Percentiles rank a stretch among this genome's conserved stretches.
Evolutionary conservation across 495 filamentous ascomycete genomes (phyloP).

Genomic region (Daldinia bambusicola): DNA sequence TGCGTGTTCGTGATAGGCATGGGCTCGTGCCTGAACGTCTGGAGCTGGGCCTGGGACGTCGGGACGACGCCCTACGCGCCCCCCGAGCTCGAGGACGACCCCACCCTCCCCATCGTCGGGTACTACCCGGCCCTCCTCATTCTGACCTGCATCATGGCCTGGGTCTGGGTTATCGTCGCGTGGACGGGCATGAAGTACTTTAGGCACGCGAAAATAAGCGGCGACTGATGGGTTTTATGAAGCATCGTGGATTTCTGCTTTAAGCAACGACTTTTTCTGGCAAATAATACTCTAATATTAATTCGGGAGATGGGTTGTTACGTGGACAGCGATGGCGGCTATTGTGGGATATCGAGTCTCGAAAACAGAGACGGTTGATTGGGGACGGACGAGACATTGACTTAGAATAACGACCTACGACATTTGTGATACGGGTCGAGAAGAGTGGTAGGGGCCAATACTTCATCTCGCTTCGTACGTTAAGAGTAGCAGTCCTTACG

Average conservation of each 20-base stretch:
- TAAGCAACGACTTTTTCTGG: no score
- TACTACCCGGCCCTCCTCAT: constrained; percentile 97
- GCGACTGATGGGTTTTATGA: constrained; percentile 47
- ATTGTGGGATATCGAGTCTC: neutral
- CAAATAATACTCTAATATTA: constrained; percentile 11
- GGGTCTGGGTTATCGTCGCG: constrained; percentile 97
- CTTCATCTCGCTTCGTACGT: neutral
- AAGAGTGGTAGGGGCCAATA: neutral
- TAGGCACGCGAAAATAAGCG: constrained; percentile 87
- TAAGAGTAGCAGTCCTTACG: no score
- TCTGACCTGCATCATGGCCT: constrained; percentile 93
- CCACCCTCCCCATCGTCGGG: constrained; percentile 90
- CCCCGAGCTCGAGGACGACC: constrained; percentile 91
- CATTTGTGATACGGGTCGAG: neutral
- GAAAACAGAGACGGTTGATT: neutral
- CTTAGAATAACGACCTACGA: neutral
- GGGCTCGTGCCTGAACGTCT: constrained; percentile 95
- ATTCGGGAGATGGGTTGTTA: neutral
- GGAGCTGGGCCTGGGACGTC: constrained; percentile 99
- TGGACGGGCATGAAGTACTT: constrained; percentile 99
- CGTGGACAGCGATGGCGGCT: neutral
- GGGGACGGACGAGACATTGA: constrained; percentile 5
- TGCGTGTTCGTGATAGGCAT: constrained; percentile 94
- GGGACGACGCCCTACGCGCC: constrained; percentile 95
- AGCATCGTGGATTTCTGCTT: neutral